phyloP scores from a whole-genome alignment of 768 basidiomycete genomes.

The Cyclocybe cylindracea region DNA sequence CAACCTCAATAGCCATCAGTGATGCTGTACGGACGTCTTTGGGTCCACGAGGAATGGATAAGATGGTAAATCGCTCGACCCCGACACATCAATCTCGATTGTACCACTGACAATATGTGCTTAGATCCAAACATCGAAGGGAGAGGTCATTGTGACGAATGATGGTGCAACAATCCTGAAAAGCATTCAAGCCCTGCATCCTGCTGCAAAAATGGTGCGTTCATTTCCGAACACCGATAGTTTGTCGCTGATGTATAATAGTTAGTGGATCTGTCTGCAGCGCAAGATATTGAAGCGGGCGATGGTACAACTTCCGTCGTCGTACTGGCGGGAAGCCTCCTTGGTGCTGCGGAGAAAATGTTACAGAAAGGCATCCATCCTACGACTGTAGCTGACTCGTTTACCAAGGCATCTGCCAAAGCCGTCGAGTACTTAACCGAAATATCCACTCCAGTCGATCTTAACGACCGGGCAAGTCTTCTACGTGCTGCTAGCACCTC shows the following conservation, averaged over 20 bases:
- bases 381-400: slow-evolving; percentile 94
- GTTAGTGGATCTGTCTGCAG: slow-evolving; percentile 97
- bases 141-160: slow-evolving; percentile 97
- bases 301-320: slow-evolving; percentile 99
- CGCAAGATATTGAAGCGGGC: slow-evolving; percentile 98
- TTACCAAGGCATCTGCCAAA: slow-evolving; percentile 89
- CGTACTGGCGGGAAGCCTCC: slow-evolving; percentile 89
- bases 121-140: slow-evolving; percentile 94
- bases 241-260: slow-evolving; percentile 32
- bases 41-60: slow-evolving; percentile 98
- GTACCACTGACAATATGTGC: slow-evolving; percentile 6
- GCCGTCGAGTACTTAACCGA: slow-evolving; percentile 93
- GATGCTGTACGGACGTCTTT: slow-evolving; percentile 96
- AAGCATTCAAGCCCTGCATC: slow-evolving; percentile 94
- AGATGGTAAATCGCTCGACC: slow-evolving; percentile 70
- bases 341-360: slow-evolving; percentile 97
- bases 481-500: slow-evolving; percentile 94
- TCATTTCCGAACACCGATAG: not conserved
- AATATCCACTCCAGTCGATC: slow-evolving; percentile 88
- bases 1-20: slow-evolving; percentile 72
- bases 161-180: slow-evolving; percentile 98
- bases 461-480: slow-evolving; percentile 82
- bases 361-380: slow-evolving; percentile 96
- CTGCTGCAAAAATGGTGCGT: slow-evolving; percentile 95
- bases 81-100: slow-evolving; percentile 6